Percentiles rank a stretch among this genome's conserved stretches.
Evolutionary conservation across 441 rosid genomes (phyloP).

Genomic region (Populus hybrid): DNA sequence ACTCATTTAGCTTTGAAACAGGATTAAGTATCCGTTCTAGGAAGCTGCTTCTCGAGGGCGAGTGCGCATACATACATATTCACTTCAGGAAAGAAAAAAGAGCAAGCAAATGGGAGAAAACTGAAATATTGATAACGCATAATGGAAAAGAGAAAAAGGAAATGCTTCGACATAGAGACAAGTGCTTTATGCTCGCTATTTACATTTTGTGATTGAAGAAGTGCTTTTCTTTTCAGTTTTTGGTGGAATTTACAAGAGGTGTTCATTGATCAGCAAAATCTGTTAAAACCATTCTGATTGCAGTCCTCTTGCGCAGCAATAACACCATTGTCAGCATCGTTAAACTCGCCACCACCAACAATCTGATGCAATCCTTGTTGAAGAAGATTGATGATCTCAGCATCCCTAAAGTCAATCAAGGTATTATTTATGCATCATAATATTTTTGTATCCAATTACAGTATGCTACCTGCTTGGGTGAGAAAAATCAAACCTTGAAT

Average conservation of each 20-base stretch:
- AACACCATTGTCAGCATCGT: conserved; percentile 22
- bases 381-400: conserved; percentile 64
- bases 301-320: conserved; percentile 37
- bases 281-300: conserved; percentile 42
- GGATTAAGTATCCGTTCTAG: neutral
- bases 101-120: neutral
- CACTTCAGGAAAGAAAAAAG: neutral
- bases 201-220: conserved; percentile 14
- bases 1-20: no score
- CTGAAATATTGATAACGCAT: neutral
- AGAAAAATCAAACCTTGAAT: conserved; percentile 43
- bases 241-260: conserved; percentile 8
- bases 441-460: neutral
- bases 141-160: neutral
- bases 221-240: neutral
- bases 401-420: conserved; percentile 46
- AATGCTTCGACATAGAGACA: neutral
- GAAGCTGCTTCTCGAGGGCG: neutral
- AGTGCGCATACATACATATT: neutral
- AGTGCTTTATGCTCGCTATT: neutral
- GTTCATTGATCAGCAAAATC: conserved; percentile 21
- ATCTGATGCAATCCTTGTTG: conserved; percentile 56
- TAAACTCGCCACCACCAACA: conserved; percentile 29
- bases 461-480: neutral
- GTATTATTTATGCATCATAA: neutral